Conservation (phyloP, 805 yeast species). For the Zygosaccharomyces siamensis region DNA sequence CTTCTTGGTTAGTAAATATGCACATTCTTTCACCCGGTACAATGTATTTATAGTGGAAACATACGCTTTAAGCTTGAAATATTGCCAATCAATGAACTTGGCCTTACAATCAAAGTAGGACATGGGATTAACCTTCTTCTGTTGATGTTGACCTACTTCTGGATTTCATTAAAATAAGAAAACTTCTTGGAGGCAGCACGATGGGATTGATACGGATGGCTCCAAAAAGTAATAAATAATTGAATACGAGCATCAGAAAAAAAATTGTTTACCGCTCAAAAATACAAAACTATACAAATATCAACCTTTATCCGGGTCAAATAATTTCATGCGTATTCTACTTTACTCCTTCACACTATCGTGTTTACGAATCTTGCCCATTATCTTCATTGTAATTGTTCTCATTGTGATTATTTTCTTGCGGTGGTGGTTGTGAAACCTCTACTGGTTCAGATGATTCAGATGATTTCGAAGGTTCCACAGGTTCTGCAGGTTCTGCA, state of each 20-base stretch:
- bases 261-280: neutral
- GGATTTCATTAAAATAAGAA: neutral
- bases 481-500: neutral
- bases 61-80: conserved; percentile 25
- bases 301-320: neutral
- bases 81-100: conserved; percentile 23
- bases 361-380: neutral
- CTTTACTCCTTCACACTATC: neutral
- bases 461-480: neutral
- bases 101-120: neutral
- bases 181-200: neutral
- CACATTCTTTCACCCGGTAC: neutral
- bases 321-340: neutral
- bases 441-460: neutral
- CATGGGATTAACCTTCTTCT: neutral
- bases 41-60: conserved; percentile 6
- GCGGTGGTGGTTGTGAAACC: neutral
- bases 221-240: neutral
- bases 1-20: conserved; percentile 2
- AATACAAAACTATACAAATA: neutral
- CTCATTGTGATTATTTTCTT: neutral
- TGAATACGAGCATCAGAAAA: neutral
- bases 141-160: neutral
- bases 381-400: neutral
- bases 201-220: neutral